phyloP scores from a whole-genome alignment of 495 filamentous ascomycete genomes.

The Aspergillus asperescens region DNA sequence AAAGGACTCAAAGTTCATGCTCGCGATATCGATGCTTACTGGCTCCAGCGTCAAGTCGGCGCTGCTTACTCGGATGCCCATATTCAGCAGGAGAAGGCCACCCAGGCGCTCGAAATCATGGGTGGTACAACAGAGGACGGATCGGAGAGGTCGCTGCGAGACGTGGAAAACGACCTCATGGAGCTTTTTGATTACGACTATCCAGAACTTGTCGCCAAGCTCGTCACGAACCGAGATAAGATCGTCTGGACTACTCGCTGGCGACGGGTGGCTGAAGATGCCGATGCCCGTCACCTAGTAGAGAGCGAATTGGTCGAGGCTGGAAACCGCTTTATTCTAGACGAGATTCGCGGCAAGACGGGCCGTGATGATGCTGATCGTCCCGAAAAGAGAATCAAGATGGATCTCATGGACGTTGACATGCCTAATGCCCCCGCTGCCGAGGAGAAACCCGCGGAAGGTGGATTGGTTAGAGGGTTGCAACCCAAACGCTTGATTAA shows the following conservation, averaged over 20 bases:
- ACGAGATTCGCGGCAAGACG: constrained; percentile 69
- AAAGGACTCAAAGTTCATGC: constrained; percentile 61
- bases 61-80: constrained; percentile 83
- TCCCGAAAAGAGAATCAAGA: constrained; percentile 73
- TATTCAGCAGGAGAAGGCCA: constrained; percentile 81
- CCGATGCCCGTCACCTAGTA: constrained; percentile 66
- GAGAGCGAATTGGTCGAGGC: constrained; percentile 86
- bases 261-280: constrained; percentile 75
- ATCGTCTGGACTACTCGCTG: constrained; percentile 93
- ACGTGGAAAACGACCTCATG: constrained; percentile 98
- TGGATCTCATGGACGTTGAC: constrained; percentile 87
- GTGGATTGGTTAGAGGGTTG: constrained; percentile 72
- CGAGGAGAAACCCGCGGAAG: constrained; percentile 51
- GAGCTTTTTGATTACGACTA: constrained; percentile 97
- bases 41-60: constrained; percentile 91
- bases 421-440: constrained; percentile 54
- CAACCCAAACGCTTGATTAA: constrained; percentile 86
- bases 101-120: constrained; percentile 73
- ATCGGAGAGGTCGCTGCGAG: constrained; percentile 74
- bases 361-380: constrained; percentile 52
- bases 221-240: constrained; percentile 88
- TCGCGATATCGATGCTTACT: constrained; percentile 92
- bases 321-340: constrained; percentile 79
- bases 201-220: constrained; percentile 83
- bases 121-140: constrained; percentile 71